A percentile compares a stretch with the other conserved stretches of the same genome.
phyloP scores from a whole-genome alignment of 805 yeast species.

The Phaffomyces opuntiae region DNA sequence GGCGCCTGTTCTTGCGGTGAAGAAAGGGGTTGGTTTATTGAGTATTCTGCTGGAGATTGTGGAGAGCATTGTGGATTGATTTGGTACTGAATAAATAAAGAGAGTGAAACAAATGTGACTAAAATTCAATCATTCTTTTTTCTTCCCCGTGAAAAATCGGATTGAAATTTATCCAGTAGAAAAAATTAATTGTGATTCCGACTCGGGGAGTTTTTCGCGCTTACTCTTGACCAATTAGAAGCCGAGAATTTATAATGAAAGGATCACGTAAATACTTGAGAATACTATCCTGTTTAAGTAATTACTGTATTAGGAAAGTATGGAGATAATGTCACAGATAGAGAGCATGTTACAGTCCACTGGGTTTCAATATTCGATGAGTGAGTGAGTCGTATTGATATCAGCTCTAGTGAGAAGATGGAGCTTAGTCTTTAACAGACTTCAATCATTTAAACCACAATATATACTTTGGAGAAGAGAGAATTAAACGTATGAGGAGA shows the following conservation, averaged over 20 bases:
- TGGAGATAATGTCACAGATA: too few relatives aligned
- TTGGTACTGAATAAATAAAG: background rate
- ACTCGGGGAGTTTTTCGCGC: background rate
- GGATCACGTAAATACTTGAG: too few relatives aligned
- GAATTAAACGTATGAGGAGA: too few relatives aligned
- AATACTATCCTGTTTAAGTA: too few relatives aligned
- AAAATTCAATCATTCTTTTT: background rate
- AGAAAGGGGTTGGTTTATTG: conserved; percentile 8
- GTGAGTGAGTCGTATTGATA: too few relatives aligned
- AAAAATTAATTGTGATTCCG: background rate
- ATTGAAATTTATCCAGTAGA: background rate
- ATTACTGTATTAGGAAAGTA: too few relatives aligned
- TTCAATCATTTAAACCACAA: too few relatives aligned
- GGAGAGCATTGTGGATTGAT: conserved; percentile 6
- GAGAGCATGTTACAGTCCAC: too few relatives aligned
- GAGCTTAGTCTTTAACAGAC: too few relatives aligned
- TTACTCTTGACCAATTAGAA: conserved; percentile 2
- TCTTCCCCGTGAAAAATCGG: conserved; percentile 4
- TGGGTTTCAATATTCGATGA: too few relatives aligned
- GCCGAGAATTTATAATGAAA: background rate
- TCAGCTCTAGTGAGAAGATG: too few relatives aligned
- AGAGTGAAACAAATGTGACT: background rate
- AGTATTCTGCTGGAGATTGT: conserved; percentile 5
- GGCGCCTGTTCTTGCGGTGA: background rate
- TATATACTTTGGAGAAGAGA: too few relatives aligned